Conservation (phyloP, 2,329 filamentous ascomycete genomes). For the Venturia oleaginea region DNA sequence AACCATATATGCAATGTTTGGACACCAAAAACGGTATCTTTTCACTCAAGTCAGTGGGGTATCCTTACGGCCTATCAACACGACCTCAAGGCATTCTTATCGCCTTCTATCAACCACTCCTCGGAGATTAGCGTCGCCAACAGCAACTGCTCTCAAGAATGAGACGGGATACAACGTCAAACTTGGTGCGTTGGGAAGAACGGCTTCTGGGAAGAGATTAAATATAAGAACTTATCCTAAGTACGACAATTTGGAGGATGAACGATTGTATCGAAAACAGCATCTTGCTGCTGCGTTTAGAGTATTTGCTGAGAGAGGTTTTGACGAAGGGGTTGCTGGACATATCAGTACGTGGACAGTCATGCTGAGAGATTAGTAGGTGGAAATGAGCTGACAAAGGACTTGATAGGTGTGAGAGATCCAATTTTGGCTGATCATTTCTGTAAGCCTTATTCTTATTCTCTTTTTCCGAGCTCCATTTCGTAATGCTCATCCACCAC, state of each 20-base stretch:
- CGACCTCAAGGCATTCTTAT: neutral
- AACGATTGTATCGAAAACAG: slow-evolving; percentile 36
- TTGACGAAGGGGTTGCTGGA: slow-evolving; percentile 35
- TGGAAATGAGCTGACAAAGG: neutral
- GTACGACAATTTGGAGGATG: slow-evolving; percentile 31
- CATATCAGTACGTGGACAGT: slow-evolving; percentile 32
- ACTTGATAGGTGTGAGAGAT: slow-evolving; percentile 23
- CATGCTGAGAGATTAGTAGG: neutral
- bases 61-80: neutral
- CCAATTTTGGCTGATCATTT: slow-evolving; percentile 31
- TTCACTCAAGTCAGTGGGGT: neutral
- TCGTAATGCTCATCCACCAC: neutral
- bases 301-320: slow-evolving; percentile 30
- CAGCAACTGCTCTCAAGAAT: slow-evolving; percentile 26
- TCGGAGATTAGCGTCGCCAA: slow-evolving; percentile 19
- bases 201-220: slow-evolving; percentile 35
- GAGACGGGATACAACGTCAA: slow-evolving; percentile 33
- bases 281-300: slow-evolving; percentile 38
- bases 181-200: slow-evolving; percentile 38
- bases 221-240: slow-evolving; percentile 38
- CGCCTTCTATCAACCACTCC: neutral
- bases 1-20: neutral
- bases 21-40: neutral
- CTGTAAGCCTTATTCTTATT: slow-evolving; percentile 20
- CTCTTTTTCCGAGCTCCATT: neutral